phyloP scores from a whole-genome alignment of 139 green algal genomes.

The Tetratostichococcus sp. region DNA sequence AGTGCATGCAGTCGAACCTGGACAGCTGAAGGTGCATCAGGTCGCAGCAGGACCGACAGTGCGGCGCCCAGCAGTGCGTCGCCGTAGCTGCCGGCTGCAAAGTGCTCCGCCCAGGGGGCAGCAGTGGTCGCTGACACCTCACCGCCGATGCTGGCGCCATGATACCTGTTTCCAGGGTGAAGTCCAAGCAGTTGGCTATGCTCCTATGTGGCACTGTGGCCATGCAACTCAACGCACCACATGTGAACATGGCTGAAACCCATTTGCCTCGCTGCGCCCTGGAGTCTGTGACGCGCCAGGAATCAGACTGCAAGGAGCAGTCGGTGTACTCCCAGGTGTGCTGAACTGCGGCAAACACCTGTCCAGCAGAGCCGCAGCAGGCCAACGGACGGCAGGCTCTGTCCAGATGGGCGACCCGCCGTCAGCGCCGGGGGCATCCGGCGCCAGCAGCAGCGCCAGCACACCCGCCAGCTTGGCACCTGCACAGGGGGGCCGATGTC shows the following conservation, averaged over 20 bases:
- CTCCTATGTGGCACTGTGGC: too few species aligned
- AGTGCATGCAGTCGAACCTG: too few species aligned
- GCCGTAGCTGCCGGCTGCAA: conserved; percentile 42
- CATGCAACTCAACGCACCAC: too few species aligned
- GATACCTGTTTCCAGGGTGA: too few species aligned
- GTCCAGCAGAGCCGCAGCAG: conserved; percentile 31
- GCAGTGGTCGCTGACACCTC: conserved; percentile 16
- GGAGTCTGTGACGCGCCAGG: too few species aligned
- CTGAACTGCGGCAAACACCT: too few species aligned
- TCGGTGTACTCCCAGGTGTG: too few species aligned
- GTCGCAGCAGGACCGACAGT: conserved; percentile 38
- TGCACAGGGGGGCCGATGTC: not conserved
- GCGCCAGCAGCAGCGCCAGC: conserved; percentile 16
- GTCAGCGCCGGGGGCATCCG: not conserved
- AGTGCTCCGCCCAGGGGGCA: conserved; percentile 34
- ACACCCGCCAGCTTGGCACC: not conserved
- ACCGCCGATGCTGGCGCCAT: too few species aligned
- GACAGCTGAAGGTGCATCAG: not conserved
- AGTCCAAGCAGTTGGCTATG: too few species aligned
- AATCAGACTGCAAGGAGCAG: too few species aligned
- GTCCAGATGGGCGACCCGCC: conserved; percentile 25
- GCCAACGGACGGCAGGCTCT: conserved; percentile 40
- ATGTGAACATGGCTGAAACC: too few species aligned
- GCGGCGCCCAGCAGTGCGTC: conserved; percentile 44
- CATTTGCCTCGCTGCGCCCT: too few species aligned